A percentile compares a stretch with the other conserved stretches of the same genome.
These are phyloP conservation scores for Luffa aegyptiaca DNA, from an alignment of 306 rosid genomes.

Conservation along the genomic window DNA sequence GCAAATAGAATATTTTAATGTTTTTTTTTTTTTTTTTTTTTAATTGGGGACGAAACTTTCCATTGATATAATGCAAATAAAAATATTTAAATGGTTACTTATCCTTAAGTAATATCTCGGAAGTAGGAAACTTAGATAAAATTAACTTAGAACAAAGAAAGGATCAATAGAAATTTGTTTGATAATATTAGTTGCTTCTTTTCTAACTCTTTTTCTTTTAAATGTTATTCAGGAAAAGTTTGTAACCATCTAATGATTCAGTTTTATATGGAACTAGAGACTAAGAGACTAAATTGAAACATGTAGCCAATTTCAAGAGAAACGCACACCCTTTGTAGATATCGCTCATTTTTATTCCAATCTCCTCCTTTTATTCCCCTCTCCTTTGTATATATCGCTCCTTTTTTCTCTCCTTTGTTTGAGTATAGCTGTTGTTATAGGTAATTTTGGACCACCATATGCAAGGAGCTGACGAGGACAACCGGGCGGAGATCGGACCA, in stretches of 20 bases:
- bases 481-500: no score
- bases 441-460: no score
- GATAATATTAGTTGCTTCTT: not conserved
- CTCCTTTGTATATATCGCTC: no score
- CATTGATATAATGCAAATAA: no score
- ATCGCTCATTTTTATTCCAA: no score
- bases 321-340: constrained; percentile 99
- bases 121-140: not conserved
- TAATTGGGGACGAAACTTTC: no score
- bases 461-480: no score
- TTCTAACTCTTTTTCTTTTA: not conserved
- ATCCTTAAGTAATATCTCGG: not conserved
- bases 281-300: constrained; percentile 17
- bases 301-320: constrained; percentile 5
- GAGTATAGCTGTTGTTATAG: no score
- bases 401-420: no score
- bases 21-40: no score
- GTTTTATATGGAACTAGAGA: not conserved
- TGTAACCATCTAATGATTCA: not conserved
- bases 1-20: not conserved
- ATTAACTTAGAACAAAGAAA: not conserved
- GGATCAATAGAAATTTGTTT: not conserved
- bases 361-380: no score
- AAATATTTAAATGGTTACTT: not conserved
- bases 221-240: not conserved